Base-by-base conservation (phyloP, 352 stramenopile genomes). In the Phytophthora ramorum region DNA sequence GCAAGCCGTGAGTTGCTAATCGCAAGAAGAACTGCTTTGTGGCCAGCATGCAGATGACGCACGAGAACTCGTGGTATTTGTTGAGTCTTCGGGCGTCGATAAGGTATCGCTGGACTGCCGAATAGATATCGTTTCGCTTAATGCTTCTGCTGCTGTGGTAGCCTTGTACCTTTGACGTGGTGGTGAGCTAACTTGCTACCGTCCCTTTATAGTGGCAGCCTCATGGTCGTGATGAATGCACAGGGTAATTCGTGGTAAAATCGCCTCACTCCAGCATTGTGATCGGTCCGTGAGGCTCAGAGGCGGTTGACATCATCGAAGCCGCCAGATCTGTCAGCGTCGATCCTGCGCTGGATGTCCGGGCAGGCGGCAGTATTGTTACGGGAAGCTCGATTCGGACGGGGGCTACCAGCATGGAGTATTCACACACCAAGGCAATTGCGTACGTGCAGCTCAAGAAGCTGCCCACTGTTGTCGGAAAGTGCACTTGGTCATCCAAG, bases 361-460 rank as follows among this genome's bases (percentile, higher is more conserved):
- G 50, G 20, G 57, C 20, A 45, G 58, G 57, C 13, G 76, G 63
- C 2, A 78, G 19, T 24, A 85, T 81, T 28, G 17, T 70, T 10
- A 85, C 74, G 2, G 77, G 74, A 19, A 85, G 55, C 35, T 83
- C 68, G 19, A 85, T 69, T 35, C 35, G 48, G 28, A 85, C 56
- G 43, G 59, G 35, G 13, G 43, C 30, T 7, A 68, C 63, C 20
- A 78, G 30, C 14, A 73, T 55, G 3, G 76, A 50, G 20, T 85
- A 66, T n/a, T 89, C 81, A 49, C 85, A 93, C 58, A 85, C 69
- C 48, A 93, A 74, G 14, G 68, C 61, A 49, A 93, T 83, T 4
- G 66, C 70, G 50, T 93, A 93, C 35, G 76, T 74, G 44, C 81
- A 90, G 26, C 65, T 79, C 26, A 93, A 50, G 60, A 92, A 90